Conservation (phyloP, 257 asterid species). For the Hygrophila difformis region DNA sequence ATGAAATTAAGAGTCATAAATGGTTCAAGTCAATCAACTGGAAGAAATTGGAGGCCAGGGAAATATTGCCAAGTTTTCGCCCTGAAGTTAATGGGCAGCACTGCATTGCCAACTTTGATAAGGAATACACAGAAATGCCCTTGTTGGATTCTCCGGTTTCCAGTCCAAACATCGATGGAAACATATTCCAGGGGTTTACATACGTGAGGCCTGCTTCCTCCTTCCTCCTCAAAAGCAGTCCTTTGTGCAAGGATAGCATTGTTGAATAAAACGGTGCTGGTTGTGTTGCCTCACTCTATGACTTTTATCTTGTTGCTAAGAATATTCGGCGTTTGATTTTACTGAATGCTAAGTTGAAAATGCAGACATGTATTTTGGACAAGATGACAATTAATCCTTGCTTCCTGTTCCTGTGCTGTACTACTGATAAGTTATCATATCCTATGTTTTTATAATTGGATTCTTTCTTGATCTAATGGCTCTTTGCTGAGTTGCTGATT, state of each 20-base stretch:
- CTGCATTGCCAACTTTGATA: conserved; percentile 68
- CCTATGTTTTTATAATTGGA: too few species aligned
- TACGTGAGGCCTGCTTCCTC: conserved; percentile 18
- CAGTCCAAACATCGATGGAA: background rate
- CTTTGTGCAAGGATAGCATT: conserved; percentile 17
- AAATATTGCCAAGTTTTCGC: conserved; percentile 56
- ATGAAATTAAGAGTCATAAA: conserved; percentile 55
- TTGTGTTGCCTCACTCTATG: background rate
- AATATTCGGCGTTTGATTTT: background rate
- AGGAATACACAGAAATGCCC: conserved; percentile 10
- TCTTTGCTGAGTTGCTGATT: too few species aligned
- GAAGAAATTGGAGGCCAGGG: conserved; percentile 61
- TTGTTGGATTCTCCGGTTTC: conserved; percentile 2
- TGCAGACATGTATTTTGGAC: too few species aligned
- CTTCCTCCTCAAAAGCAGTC: conserved; percentile 20
- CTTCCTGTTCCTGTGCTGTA: too few species aligned
- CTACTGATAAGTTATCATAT: too few species aligned
- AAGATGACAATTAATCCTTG: too few species aligned
- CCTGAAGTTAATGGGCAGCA: conserved; percentile 61
- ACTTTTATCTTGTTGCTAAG: background rate
- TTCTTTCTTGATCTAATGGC: too few species aligned
- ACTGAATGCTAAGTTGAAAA: background rate
- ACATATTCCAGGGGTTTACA: background rate
- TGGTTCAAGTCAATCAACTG: conserved; percentile 70
- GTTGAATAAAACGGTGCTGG: background rate